Percentiles rank a stretch among this genome's conserved stretches.
These are phyloP conservation scores for Rhizopogon rudus DNA, from an alignment of 768 basidiomycete genomes.

Conservation along the genomic window DNA sequence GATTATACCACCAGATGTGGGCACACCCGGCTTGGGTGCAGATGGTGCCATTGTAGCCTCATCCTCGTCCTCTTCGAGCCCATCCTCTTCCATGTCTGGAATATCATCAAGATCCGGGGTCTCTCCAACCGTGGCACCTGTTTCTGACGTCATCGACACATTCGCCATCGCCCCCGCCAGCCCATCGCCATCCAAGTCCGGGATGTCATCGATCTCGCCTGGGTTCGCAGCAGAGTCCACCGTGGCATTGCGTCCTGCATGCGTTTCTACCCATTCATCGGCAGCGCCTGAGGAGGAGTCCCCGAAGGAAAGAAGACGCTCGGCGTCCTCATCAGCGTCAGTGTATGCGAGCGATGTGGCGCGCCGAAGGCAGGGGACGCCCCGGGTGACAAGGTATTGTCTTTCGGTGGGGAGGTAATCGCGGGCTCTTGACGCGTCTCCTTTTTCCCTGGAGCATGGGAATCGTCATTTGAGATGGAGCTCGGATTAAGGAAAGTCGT, in stretches of 20 bases:
- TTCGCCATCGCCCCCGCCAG: slow-evolving; percentile 40
- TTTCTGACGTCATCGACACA: slow-evolving; percentile 37
- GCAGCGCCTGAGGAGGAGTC: slow-evolving; percentile 49
- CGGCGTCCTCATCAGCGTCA: slow-evolving; percentile 94
- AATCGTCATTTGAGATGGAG: slow-evolving; percentile 2
- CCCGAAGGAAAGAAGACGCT: slow-evolving; percentile 83
- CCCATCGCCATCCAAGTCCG: slow-evolving; percentile 66
- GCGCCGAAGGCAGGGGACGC: slow-evolving; percentile 94
- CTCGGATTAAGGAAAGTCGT: not conserved
- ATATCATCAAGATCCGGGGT: slow-evolving; percentile 97
- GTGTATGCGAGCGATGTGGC: slow-evolving; percentile 92
- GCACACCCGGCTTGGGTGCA: slow-evolving; percentile 40
- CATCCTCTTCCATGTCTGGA: slow-evolving; percentile 98
- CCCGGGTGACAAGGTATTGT: slow-evolving; percentile 93
- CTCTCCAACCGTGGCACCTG: slow-evolving; percentile 36
- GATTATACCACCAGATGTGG: slow-evolving; percentile 30
- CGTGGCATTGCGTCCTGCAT: slow-evolving; percentile 66
- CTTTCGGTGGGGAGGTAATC: slow-evolving; percentile 95
- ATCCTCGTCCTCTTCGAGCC: slow-evolving; percentile 81
- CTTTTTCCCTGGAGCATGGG: slow-evolving; percentile 72
- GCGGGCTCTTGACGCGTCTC: slow-evolving; percentile 76
- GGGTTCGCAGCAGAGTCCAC: slow-evolving; percentile 52
- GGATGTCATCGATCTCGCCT: slow-evolving; percentile 78
- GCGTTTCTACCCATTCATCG: slow-evolving; percentile 99
- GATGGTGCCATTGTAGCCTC: slow-evolving; percentile 77